These are phyloP conservation scores for Aspergillus asperescens DNA, from an alignment of 495 filamentous ascomycete species.

Conservation along the genomic window DNA sequence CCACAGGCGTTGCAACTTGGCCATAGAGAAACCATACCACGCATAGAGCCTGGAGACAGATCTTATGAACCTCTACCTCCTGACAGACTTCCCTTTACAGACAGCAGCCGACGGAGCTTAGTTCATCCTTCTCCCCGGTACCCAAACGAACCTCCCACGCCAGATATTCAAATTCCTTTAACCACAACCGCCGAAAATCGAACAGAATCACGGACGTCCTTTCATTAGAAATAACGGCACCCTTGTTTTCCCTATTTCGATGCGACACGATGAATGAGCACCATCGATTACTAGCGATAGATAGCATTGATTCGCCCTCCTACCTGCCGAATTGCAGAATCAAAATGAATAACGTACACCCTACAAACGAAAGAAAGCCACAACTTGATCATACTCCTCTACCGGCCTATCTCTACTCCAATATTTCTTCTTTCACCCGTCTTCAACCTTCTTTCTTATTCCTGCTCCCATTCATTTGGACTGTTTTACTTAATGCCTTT, in stretches of 20 bases:
- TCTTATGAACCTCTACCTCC: conserved; percentile 17
- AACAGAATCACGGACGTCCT: conserved; percentile 17
- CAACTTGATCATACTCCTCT: conserved; percentile 8
- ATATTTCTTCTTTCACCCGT: background rate
- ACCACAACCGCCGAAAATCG: conserved; percentile 16
- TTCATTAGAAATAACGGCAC: conserved; percentile 3
- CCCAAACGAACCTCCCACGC: conserved; percentile 14
- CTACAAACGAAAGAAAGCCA: conserved; percentile 11
- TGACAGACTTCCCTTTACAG: conserved; percentile 29
- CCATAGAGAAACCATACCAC: conserved; percentile 26
- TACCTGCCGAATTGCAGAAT: background rate
- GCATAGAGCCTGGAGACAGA: conserved; percentile 20
- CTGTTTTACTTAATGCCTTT: background rate
- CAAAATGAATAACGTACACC: conserved; percentile 12
- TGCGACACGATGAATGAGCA: conserved; percentile 21
- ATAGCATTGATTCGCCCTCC: conserved; percentile 16
- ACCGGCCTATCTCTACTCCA: background rate
- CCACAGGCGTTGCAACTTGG: conserved; percentile 32
- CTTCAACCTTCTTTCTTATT: background rate
- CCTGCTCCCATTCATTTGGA: background rate
- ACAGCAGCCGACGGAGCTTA: conserved; percentile 25
- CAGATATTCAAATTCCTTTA: conserved; percentile 10
- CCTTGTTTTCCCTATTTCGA: conserved; percentile 10
- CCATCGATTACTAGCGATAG: conserved; percentile 19
- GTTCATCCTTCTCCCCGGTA: conserved; percentile 12